phyloP scores from a whole-genome alignment of 352 stramenopile genomes.

The Globisporangium iwayamae region DNA sequence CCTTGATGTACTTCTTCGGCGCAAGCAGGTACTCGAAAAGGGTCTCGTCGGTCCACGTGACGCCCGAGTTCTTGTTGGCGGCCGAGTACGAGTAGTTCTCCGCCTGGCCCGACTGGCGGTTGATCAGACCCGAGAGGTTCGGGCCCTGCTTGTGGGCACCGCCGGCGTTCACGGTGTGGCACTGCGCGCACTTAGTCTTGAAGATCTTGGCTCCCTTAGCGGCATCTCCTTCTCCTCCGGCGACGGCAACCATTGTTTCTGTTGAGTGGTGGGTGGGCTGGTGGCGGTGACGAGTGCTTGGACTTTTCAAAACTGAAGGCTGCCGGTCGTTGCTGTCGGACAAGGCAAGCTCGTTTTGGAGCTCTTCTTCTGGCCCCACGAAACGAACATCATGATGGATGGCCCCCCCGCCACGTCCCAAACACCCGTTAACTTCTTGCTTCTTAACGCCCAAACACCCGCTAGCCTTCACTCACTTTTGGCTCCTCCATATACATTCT shows the following conservation, averaged over 20 bases:
- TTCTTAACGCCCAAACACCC: too few relatives aligned
- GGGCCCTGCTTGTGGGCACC: conserved; percentile 98
- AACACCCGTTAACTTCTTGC: too few relatives aligned
- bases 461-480: too few relatives aligned
- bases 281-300: conserved; percentile 20
- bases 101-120: conserved; percentile 94
- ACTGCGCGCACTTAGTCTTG: conserved; percentile 97
- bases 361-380: neutral
- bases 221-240: conserved; percentile 59
- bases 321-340: neutral
- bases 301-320: conserved; percentile 47
- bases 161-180: conserved; percentile 88
- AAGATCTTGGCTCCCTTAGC: conserved; percentile 94
- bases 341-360: neutral
- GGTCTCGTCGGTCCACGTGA: conserved; percentile 96
- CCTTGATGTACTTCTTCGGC: conserved; percentile 99
- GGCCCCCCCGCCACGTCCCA: too few relatives aligned
- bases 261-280: neutral
- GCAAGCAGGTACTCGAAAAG: conserved; percentile 99
- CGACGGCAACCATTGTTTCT: conserved; percentile 18
- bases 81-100: conserved; percentile 98
- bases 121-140: conserved; percentile 97
- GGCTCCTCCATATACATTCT: too few relatives aligned
- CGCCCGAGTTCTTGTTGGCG: conserved; percentile 98
- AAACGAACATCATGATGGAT: neutral